Base-by-base conservation (phyloP, 108 stramenopile genomes). In the Nitzschia putrida region DNA sequence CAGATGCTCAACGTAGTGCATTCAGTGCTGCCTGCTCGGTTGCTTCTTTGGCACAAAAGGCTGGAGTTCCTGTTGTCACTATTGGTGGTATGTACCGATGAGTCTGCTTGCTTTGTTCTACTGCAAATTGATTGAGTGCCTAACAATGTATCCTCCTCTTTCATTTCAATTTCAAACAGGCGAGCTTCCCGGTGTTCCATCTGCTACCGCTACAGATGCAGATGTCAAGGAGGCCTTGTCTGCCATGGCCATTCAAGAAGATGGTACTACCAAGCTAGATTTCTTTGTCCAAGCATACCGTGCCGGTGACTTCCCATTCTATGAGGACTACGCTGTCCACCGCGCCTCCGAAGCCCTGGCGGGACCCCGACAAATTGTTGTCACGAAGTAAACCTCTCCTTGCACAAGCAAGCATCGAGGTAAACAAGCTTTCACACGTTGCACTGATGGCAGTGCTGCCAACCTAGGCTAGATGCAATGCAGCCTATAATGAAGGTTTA, bases 201-300 rank as follows among this genome's bases (percentile, higher is more conserved):
- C 85, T 16, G 78, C 84, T 39, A 69, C 84, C 61, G 82, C 88
- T 1, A 75, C 83, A 18, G 80, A 88, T 37, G 85, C 60, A 2
- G 90, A 94, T 69, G 85, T 91, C 47, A 45, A 79, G 40, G 73
- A 71, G 54, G 90, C 92, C 7, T 64, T 94, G 55, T 59, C 73
- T 26, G 88, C 81, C 47, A 94, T 94, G 92, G 87, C 84, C 67
- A 69, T 94, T 45, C 80, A 82, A 23, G 83, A 88, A 12, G 77
- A 85, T 60, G 89, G 90, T 60, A 51, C 71, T 21, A 83, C 88
- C 37, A 69, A 64, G 44, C 65, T 94, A 55, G 90, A 91, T 69
- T 94, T 82, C 69, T 94, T 89, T 53, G 70, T 91, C 53, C 92
- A 93, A 76, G 86, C 83, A 39, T 93, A 90, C 68, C 86, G 92